Percentiles rank a stretch among this genome's conserved stretches.
These are phyloP conservation scores for Strobilomyces echinocephalus DNA, from an alignment of 768 basidiomycete genomes.

Conservation along the genomic window DNA sequence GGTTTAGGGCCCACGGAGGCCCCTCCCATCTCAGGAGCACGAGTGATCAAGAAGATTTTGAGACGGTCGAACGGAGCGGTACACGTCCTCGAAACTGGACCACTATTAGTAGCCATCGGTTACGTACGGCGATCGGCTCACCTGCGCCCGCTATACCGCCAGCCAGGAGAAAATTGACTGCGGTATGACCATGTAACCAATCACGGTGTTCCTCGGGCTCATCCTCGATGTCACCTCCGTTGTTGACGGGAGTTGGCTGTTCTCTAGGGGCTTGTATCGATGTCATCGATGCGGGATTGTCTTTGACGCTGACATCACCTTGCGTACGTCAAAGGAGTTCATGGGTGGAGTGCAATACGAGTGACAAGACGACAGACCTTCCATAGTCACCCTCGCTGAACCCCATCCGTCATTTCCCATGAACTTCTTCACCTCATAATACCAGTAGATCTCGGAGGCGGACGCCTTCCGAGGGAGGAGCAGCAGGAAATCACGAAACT, in stretches of 20 bases:
- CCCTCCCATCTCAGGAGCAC: constrained; percentile 68
- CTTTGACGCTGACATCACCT: constrained; percentile 84
- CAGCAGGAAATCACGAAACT: constrained; percentile 88
- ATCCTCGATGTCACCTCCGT: constrained; percentile 44
- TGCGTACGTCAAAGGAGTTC: constrained; percentile 23
- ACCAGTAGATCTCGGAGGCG: constrained; percentile 79
- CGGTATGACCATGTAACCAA: constrained; percentile 63
- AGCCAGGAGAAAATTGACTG: constrained; percentile 86
- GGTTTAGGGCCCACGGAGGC: constrained; percentile 40
- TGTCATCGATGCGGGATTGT: constrained; percentile 45
- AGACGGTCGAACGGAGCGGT: constrained; percentile 97
- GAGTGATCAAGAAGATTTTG: constrained; percentile 94
- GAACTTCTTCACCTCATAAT: constrained; percentile 66
- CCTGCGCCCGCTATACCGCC: constrained; percentile 94
- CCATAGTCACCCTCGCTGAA: constrained; percentile 79
- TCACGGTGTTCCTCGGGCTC: constrained; percentile 58
- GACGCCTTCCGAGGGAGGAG: constrained; percentile 79
- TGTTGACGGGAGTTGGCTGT: constrained; percentile 20
- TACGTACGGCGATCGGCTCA: constrained; percentile 33
- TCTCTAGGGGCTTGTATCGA: constrained; percentile 11
- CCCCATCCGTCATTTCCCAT: constrained; percentile 75
- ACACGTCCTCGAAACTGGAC: constrained; percentile 87
- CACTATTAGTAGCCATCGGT: constrained; percentile 3
- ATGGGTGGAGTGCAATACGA: constrained; percentile 14
- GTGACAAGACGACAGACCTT: constrained; percentile 50